phyloP scores from a whole-genome alignment of 2,329 filamentous ascomycete species.

The Myriosclerotinia curreyana region DNA sequence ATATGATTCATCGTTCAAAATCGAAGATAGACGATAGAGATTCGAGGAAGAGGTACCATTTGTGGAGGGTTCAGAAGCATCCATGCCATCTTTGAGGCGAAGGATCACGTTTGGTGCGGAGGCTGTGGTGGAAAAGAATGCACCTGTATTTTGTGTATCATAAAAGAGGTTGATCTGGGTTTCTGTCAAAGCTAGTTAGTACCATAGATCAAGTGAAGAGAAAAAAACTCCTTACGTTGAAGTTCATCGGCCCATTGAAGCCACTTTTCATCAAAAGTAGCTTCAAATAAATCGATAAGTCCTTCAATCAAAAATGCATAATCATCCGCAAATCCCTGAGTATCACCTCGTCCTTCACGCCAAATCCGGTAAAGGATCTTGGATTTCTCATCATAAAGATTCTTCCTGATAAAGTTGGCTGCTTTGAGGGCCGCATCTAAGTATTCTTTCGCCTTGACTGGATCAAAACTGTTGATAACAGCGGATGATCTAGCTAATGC shows the following conservation, averaged over 20 bases:
- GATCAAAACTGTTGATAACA: constrained; percentile 60
- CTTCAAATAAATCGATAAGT: constrained; percentile 78
- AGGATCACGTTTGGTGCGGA: constrained; percentile 69
- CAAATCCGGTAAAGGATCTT: constrained; percentile 72
- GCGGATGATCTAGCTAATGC: constrained; percentile 74
- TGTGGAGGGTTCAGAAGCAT: constrained; percentile 83
- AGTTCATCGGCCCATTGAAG: constrained; percentile 78
- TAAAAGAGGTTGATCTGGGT: constrained; percentile 76
- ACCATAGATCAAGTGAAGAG: background rate
- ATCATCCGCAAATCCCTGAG: constrained; percentile 83
- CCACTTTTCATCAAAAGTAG: constrained; percentile 72
- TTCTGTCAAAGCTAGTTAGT: constrained; percentile 45
- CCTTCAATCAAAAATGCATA: constrained; percentile 87
- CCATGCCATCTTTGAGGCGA: constrained; percentile 92
- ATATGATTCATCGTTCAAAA: constrained; percentile 66
- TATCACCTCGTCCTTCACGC: constrained; percentile 61
- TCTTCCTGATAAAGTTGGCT: constrained; percentile 66
- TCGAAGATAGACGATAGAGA: constrained; percentile 71
- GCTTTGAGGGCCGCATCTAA: constrained; percentile 64
- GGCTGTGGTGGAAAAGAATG: constrained; percentile 69
- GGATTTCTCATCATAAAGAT: constrained; percentile 65
- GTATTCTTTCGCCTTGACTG: constrained; percentile 58
- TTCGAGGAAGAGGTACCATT: constrained; percentile 87
- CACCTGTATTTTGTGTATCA: constrained; percentile 52
- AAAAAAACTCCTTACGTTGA: constrained; percentile 55